Evolutionary conservation across 2,329 filamentous ascomycete genomes (phyloP), one percentile per base, ranked within the genome.

Genomic region (Penicillium sp.): DNA sequence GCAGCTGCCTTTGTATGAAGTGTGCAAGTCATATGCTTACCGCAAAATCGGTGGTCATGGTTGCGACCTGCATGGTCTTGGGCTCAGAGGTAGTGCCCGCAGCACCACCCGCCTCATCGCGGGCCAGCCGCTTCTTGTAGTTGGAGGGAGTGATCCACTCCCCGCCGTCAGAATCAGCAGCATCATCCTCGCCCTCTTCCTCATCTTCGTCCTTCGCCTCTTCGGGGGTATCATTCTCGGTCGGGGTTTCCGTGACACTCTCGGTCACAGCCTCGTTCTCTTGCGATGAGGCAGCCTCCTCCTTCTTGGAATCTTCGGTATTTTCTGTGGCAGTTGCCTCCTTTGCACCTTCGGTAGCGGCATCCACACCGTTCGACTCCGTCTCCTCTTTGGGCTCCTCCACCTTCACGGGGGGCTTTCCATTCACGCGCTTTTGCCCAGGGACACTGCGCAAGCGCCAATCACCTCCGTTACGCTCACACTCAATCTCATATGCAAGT

Each of bases 71-170:
- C 60, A 96, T 86, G 10, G 81, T 82, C 54, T 81, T 81, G 31
- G 81, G 77, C 46, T 81, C 77, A 1, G 78, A 68, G 51, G 76
- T 69, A 42, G 78, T 72, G 35, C 78, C 72, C 18, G 75, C 69
- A 1, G 75, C 69, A 20, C 45, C 45, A 5, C 72, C 73, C 20
- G 75, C 71, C 18, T 77, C 72, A 60, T 92, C 84, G 66, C 83
- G 81, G 51, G 81, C 82, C 73, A 93, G 87, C 66, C 89, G 86
- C 66, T 89, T 87, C 67, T 89, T 88, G 58, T 98, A 80, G 72
- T 97, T 98, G 35, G 86, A 85, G 0, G 92, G 90, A 0, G 93
- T 97, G 68, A 97, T 96, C 92, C 92, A 97, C 61, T 85, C 88
- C 57, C 87, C 89, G 13, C 69, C 69, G 31, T 78, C 79, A 4